Conservation (phyloP, 371 early-diverging fungal genomes). For the Saksenaea oblongispora region DNA sequence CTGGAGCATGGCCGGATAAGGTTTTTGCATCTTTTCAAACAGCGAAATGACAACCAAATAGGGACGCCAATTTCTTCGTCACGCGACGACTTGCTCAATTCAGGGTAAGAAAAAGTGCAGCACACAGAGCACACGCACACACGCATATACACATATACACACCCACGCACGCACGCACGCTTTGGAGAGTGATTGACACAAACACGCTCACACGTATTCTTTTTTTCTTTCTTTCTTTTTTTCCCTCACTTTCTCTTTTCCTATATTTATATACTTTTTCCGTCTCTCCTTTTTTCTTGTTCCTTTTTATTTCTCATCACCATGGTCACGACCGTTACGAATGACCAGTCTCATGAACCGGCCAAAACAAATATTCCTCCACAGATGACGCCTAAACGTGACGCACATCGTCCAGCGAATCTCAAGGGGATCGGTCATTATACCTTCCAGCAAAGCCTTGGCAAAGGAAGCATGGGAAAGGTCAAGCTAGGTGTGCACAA, state of each 20-base stretch:
- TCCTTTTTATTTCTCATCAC: not conserved
- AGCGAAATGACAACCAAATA: conserved; percentile 2
- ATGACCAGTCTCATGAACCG: not conserved
- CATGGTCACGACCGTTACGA: not conserved
- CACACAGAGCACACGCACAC: not conserved
- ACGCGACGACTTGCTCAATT: conserved; percentile 5
- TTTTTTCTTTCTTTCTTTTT: not conserved
- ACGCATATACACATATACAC: not conserved
- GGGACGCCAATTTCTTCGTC: not conserved
- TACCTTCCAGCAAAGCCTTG: conserved; percentile 32
- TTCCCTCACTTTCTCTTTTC: not conserved
- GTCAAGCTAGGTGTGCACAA: conserved; percentile 39
- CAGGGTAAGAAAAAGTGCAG: not conserved
- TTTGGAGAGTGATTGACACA: not conserved
- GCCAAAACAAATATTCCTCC: not conserved
- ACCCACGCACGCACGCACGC: not conserved
- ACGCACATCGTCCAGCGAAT: not conserved
- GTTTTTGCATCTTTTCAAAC: not conserved
- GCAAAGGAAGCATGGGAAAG: conserved; percentile 43
- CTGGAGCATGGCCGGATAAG: not conserved
- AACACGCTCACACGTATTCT: not conserved
- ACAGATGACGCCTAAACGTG: conserved; percentile 2
- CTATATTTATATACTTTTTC: not conserved
- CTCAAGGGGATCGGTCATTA: conserved; percentile 19
- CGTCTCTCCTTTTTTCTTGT: not conserved